Evolutionary conservation across 257 asterid genomes (phyloP), one percentile per base, ranked within the genome.

Genomic region (Mitragyna speciosa): DNA sequence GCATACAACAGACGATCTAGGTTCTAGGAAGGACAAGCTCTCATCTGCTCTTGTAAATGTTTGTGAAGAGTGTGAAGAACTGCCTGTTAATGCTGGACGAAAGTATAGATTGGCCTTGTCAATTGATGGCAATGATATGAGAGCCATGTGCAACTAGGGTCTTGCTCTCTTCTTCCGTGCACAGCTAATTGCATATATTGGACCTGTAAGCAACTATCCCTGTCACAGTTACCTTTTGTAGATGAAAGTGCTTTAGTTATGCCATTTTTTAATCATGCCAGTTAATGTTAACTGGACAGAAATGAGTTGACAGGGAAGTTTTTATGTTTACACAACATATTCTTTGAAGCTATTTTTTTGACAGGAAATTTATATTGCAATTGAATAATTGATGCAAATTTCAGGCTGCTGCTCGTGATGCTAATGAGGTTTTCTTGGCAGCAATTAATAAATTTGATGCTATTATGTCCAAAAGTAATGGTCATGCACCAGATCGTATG

Each of bases 381-480:
- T 73, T 82, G 63, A 71, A 54, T 70, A 48, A 19, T 73, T 16
- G 49, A 33, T 81, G 78, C 31, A 69, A 79, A 75, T 87, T 84
- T 58, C 90, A 94, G 98, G 88, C 86, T 79, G 91, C 93, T 81
- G 97, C 97, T 78, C 84, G 85, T 75, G 97, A 94, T 82, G 97
- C 98, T 0, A 97, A 94, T 89, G 89, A 88, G 83, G 85, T 93
- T 81, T 94, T 88, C 96, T 73, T 94, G 92, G 97, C 98, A 72
- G 97, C 98, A 75, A 93, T 95, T 73, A 97, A 93, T 86, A 95
- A 95, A 81, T 95, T 95, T 75, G 97, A 91, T 24, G 98, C 97
- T 73, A 93, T 95, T 95, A 89, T 93, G 93, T 88, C 93, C 73
- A 93, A 83, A 86, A 88, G 95, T 91, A 95, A 91, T 78, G 84